Evolutionary conservation across 2,329 filamentous ascomycete species (phyloP).

Genomic region (Aurifilum marmelostoma): DNA sequence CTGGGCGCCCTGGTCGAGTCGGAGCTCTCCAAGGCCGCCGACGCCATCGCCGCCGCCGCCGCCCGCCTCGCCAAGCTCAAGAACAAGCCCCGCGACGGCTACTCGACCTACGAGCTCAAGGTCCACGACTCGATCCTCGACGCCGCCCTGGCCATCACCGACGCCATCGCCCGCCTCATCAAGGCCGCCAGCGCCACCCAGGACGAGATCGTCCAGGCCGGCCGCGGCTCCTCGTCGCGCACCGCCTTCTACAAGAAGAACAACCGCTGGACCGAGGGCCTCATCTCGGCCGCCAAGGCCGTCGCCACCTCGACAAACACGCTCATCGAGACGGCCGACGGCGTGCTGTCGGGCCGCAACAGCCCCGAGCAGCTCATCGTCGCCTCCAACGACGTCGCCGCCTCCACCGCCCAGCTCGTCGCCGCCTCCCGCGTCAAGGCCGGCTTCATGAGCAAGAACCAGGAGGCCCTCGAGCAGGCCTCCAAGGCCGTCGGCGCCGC

Average conservation of each 20-base stretch:
- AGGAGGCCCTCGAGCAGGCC: conserved; percentile 87
- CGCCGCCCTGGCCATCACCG: conserved; percentile 90
- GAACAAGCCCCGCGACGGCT: conserved; percentile 95
- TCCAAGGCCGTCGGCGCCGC: conserved; percentile 91
- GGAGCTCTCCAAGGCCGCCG: conserved; percentile 90
- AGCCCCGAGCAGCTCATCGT: conserved; percentile 97
- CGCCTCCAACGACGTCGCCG: conserved; percentile 94
- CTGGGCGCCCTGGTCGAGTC: conserved; percentile 90
- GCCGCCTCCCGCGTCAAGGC: conserved; percentile 96
- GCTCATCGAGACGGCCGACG: conserved; percentile 96
- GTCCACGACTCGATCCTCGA: conserved; percentile 96
- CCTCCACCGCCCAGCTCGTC: conserved; percentile 93
- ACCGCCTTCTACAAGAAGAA: conserved; percentile 99
- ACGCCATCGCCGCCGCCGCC: conserved; percentile 91
- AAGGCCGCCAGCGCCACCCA: conserved; percentile 92
- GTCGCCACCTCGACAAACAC: conserved; percentile 93
- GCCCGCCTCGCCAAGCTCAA: conserved; percentile 87
- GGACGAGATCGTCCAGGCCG: conserved; percentile 94
- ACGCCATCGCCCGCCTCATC: conserved; percentile 91
- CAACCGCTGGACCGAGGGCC: conserved; percentile 97
- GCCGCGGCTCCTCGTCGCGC: conserved; percentile 81
- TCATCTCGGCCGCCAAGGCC: conserved; percentile 96
- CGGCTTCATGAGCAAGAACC: conserved; percentile 95
- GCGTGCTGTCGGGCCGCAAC: conserved; percentile 88
- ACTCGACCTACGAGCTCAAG: conserved; percentile 93